phyloP scores from a whole-genome alignment of 208 protist species.

The Leishmania amazonensis region DNA sequence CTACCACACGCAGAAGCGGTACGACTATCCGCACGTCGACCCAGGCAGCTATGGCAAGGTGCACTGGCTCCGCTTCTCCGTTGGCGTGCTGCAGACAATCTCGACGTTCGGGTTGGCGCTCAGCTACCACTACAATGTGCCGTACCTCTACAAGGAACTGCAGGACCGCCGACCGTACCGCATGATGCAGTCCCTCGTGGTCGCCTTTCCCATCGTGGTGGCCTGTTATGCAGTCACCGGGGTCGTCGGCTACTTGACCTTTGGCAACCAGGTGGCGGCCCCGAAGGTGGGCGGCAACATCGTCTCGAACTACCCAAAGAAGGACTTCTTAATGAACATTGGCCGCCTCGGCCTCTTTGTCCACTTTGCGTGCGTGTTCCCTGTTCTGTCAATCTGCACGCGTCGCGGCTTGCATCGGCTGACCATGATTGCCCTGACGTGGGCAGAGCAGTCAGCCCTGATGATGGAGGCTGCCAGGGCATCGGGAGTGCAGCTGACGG shows the following conservation, averaged over 20 bases:
- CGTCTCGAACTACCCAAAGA: slow-evolving; percentile 57
- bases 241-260: slow-evolving; percentile 73
- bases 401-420: slow-evolving; percentile 66
- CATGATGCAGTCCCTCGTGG: slow-evolving; percentile 69
- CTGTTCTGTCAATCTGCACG: slow-evolving; percentile 76
- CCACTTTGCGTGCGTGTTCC: slow-evolving; percentile 86
- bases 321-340: slow-evolving; percentile 68
- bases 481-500: slow-evolving; percentile 10
- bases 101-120: slow-evolving; percentile 69
- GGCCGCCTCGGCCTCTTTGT: slow-evolving; percentile 75
- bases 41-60: slow-evolving; percentile 38
- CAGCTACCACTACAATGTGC: slow-evolving; percentile 80
- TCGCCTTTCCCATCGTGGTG: slow-evolving; percentile 68
- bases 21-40: slow-evolving; percentile 49
- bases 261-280: slow-evolving; percentile 50
- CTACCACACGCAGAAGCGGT: slow-evolving; percentile 43
- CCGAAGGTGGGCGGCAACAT: slow-evolving; percentile 60
- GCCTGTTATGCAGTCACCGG: slow-evolving; percentile 59
- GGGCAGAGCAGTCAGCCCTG: slow-evolving; percentile 39
- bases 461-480: slow-evolving; percentile 27
- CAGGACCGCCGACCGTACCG: slow-evolving; percentile 35
- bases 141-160: slow-evolving; percentile 84
- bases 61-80: slow-evolving; percentile 37
- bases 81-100: slow-evolving; percentile 46
- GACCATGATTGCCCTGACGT: slow-evolving; percentile 56